Base-by-base conservation (phyloP, 208 protist genomes). In the Strigomonas culicis region DNA sequence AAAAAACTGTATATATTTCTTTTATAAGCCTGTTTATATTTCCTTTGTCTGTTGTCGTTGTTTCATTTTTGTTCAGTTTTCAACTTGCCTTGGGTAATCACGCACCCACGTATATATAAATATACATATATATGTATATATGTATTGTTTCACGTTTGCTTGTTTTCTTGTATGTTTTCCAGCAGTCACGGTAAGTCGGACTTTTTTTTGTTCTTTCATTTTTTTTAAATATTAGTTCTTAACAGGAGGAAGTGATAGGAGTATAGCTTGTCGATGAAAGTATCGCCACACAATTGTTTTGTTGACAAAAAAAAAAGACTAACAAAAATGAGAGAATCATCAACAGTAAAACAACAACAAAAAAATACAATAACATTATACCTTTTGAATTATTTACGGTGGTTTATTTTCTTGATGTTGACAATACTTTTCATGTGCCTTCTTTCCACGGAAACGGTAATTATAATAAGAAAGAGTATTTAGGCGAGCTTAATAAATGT, bases 381-480 rank as follows among this genome's bases (percentile, higher is more conserved):
- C 50, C 36, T 68, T 47, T 13, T 53, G 11, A 63, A 10, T 63
- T 53, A 24, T 24, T 31, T 34, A 19, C 22, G 21, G 19, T 57
- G 19, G 4, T 68, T 68, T 68, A 63, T 68, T 63, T 70, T 59
- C 3, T 39, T 32, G 30, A 57, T 57, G 27, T 36, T 57, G 31
- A 57, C 30, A 25, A 36, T 31, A 30, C 47, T 52, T 52, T 52
- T 22, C 47, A 52, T 11, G 22, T 13, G 7, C 13, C 13, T 52
- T 52, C 47, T 4, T 28, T 52, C 22, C n/a, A 57, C 19, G 24
- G 30, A 57, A 39, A 39, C 34, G 34, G 10, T 13, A 39, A 4
- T 39, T 39, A 10, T 39, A 39, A 39, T 39, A 10, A 39, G n/a
- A n/a, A n/a, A n/a, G n/a, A n/a, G n/a, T n/a, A n/a, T n/a, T n/a